A percentile compares a stretch with the other conserved stretches of the same genome.
These are phyloP conservation scores for Kalmusia sp. DNA, from an alignment of 2,329 filamentous ascomycete genomes.

Conservation along the genomic window DNA sequence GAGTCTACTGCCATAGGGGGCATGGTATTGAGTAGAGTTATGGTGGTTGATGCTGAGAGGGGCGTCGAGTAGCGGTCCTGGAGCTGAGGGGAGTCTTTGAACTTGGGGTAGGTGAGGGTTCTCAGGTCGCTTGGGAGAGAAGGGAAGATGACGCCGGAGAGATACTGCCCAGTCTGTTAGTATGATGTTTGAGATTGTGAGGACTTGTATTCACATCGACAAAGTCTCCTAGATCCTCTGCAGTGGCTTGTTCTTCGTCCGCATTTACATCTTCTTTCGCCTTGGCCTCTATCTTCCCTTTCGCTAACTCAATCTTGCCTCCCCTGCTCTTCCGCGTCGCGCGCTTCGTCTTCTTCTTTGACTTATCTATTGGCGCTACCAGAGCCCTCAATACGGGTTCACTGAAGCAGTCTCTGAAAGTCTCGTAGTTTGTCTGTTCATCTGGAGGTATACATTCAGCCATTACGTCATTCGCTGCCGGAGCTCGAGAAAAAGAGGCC, in stretches of 20 bases:
- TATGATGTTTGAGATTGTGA: background rate
- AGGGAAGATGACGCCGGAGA: conserved; percentile 73
- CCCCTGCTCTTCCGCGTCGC: conserved; percentile 39
- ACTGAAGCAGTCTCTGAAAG: conserved; percentile 78
- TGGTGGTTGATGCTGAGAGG: conserved; percentile 59
- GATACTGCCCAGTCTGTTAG: conserved; percentile 59
- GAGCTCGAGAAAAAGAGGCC: background rate
- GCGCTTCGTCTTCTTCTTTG: conserved; percentile 47
- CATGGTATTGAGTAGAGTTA: conserved; percentile 58
- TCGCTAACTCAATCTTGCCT: conserved; percentile 38
- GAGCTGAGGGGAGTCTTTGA: conserved; percentile 58
- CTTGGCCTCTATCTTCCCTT: conserved; percentile 18
- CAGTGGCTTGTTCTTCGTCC: conserved; percentile 39
- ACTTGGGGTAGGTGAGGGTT: conserved; percentile 65
- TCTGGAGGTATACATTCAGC: conserved; percentile 41
- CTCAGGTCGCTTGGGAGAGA: conserved; percentile 68
- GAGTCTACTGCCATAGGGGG: conserved; percentile 71
- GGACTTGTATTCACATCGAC: conserved; percentile 64
- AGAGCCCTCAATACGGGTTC: conserved; percentile 71
- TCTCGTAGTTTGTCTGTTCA: conserved; percentile 64
- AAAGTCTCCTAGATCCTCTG: conserved; percentile 79
- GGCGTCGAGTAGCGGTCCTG: conserved; percentile 65
- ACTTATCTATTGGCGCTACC: conserved; percentile 51
- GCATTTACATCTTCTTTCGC: conserved; percentile 11
- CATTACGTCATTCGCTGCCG: conserved; percentile 25